These are phyloP conservation scores for Nannochloropsis salina DNA, from an alignment of 108 stramenopile genomes.

Conservation along the genomic window DNA sequence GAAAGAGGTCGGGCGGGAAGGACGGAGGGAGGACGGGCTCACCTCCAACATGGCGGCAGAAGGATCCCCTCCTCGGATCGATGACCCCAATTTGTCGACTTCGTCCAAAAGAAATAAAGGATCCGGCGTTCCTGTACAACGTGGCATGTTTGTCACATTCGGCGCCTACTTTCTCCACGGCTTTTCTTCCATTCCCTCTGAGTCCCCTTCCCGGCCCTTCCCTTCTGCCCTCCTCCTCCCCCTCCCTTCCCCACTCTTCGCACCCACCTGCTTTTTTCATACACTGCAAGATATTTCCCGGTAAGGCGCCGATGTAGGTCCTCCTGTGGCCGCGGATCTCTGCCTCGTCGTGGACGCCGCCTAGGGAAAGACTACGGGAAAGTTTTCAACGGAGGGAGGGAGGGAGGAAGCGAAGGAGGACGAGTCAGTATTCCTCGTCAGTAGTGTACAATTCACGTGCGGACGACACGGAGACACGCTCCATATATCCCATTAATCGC, in stretches of 20 bases:
- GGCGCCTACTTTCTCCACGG: no score
- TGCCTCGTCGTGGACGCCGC: constrained; percentile 51
- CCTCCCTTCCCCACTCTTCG: neutral
- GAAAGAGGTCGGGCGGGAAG: neutral
- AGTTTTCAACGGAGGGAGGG: neutral
- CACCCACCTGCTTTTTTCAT: constrained; percentile 5
- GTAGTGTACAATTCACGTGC: no score
- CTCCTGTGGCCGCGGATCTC: constrained; percentile 48
- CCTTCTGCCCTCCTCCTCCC: neutral
- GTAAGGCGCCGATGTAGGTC: constrained; percentile 47
- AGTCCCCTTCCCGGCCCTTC: neutral
- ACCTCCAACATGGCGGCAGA: constrained; percentile 45
- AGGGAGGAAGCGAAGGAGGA: neutral
- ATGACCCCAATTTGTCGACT: constrained; percentile 43
- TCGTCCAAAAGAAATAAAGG: constrained; percentile 50
- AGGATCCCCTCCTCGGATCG: constrained; percentile 40
- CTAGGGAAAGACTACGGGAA: constrained; percentile 30
- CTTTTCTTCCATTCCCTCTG: no score
- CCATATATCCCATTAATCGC: no score
- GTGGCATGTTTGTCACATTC: neutral
- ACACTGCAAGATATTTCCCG: constrained; percentile 18
- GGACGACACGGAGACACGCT: no score
- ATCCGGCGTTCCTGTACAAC: constrained; percentile 29
- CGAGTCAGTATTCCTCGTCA: neutral
- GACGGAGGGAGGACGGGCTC: neutral